Evolutionary conservation across 768 basidiomycete genomes (phyloP), one percentile per base, ranked within the genome.

Genomic region (Pulveroboletus frians): DNA sequence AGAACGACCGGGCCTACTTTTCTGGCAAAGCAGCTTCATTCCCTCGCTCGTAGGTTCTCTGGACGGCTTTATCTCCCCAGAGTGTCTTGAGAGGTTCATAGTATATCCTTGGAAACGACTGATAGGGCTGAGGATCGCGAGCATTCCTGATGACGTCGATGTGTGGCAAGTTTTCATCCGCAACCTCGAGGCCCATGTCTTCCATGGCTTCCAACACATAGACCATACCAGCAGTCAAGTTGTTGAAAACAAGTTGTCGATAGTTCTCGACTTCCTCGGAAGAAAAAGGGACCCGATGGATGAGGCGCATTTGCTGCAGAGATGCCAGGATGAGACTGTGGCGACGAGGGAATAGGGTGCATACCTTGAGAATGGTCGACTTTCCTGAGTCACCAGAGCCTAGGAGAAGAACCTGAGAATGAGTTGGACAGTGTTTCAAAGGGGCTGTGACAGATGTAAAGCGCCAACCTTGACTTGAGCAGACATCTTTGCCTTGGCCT

Each of bases 311-410:
- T 85, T 98, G 93, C 88, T 93, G 51, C 18, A 20, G 20, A 3
- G 38, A 40, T 32, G 23, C 15, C 5, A 8, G 21, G 13, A 39
- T 57, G 39, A 60, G 47, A 37, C n/a, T 20, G 29, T 10, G 36
- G 8, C 13, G 13, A 43, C 5, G 15, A 4, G 4, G 1, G 9
- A 9, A 32, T 20, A n/a, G 20, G 17, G 14, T 26, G 50, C 42
- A 30, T 64, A 85, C 86, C 76, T 92, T 93, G 66, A 93, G 77
- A 61, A 96, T 78, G 9, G 93, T 96, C 6, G 88, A 90, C 69
- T 96, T 97, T 20, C 93, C 93, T 29, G 86, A 89, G 64, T 95
- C 93, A 26, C 93, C 93, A 37, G 93, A 93, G 37, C 93, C 93
- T 34, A 97, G 76, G 21, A 97, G 76, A 43, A 97, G 75, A 14